Evolutionary conservation across 1,284 basidiomycete genomes (phyloP), one percentile per base, ranked within the genome.

Genomic region (Tilletia horrida): DNA sequence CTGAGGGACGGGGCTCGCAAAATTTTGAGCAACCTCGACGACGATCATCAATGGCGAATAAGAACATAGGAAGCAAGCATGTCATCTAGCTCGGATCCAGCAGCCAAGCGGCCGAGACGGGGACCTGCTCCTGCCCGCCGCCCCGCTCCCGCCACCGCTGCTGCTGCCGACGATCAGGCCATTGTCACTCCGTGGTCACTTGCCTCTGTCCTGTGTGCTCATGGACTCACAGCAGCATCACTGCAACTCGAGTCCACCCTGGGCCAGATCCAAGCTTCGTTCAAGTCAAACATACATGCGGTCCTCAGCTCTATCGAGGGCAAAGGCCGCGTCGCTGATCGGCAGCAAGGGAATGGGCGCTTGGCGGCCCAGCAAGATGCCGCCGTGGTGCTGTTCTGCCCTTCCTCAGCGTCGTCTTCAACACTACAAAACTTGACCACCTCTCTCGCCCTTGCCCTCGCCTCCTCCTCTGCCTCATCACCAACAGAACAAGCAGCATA

Each of bases 331-430:
- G n/a, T n/a, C n/a, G n/a, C n/a, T n/a, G n/a, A n/a, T n/a, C n/a
- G n/a, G n/a, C n/a, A n/a, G n/a, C n/a, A n/a, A n/a, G n/a, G n/a
- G n/a, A n/a, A n/a, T n/a, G n/a, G n/a, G n/a, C n/a, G n/a, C n/a
- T n/a, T n/a, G n/a, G n/a, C n/a, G n/a, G n/a, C n/a, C n/a, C n/a
- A n/a, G 18, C 18, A 55, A 27, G 23, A 27, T 27, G 14, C 21
- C 9, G 52, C 52, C 52, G 31, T 55, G 23, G 52, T 55, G 1
- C 52, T 55, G 2, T 55, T 55, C 52, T 55, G 52, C 52, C 52
- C 52, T 2, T 55, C 52, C 23, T n/a, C n/a, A n/a, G n/a, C n/a
- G n/a, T 27, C 52, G 13, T 55, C 52, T 1, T 29, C 52, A 11
- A 23, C 14, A 21, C 23, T 55, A 8, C 23, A 29, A 23, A 18